phyloP scores from a whole-genome alignment of 2,329 filamentous ascomycete genomes.

The Mollisia scopiformis region DNA sequence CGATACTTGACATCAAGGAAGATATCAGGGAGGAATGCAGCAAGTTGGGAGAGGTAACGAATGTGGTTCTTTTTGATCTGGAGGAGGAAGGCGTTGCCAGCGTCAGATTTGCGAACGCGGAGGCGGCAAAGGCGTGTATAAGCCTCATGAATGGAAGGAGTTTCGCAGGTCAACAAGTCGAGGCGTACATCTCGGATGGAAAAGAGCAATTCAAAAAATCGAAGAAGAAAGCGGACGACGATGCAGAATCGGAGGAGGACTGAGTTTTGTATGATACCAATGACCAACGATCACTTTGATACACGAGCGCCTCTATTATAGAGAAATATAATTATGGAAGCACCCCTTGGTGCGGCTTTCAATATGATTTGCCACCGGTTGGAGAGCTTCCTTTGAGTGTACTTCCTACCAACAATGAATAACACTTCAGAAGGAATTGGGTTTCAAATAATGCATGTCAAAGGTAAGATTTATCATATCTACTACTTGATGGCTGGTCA shows the following conservation, averaged over 20 bases:
- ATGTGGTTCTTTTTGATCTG: conserved; percentile 86
- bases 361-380: too few species aligned
- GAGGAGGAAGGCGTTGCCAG: conserved; percentile 85
- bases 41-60: conserved; percentile 86
- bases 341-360: too few species aligned
- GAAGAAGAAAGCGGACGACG: conserved; percentile 51
- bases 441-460: neutral
- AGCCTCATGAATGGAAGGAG: conserved; percentile 77
- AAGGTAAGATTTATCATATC: neutral
- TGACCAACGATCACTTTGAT: neutral
- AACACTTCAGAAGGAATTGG: too few species aligned
- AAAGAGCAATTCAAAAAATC: conserved; percentile 75
- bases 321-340: neutral
- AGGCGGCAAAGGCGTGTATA: conserved; percentile 74
- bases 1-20: conserved; percentile 88
- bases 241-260: conserved; percentile 8
- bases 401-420: too few species aligned
- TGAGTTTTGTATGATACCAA: neutral
- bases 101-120: conserved; percentile 75
- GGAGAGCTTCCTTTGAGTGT: too few species aligned
- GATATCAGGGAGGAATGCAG: conserved; percentile 90
- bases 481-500: neutral
- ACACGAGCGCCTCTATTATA: neutral
- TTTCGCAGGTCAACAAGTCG: conserved; percentile 73
- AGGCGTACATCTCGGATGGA: conserved; percentile 72